Evolutionary conservation across 2,329 filamentous ascomycete genomes (phyloP).

Genomic region (Colletotrichum lupini): DNA sequence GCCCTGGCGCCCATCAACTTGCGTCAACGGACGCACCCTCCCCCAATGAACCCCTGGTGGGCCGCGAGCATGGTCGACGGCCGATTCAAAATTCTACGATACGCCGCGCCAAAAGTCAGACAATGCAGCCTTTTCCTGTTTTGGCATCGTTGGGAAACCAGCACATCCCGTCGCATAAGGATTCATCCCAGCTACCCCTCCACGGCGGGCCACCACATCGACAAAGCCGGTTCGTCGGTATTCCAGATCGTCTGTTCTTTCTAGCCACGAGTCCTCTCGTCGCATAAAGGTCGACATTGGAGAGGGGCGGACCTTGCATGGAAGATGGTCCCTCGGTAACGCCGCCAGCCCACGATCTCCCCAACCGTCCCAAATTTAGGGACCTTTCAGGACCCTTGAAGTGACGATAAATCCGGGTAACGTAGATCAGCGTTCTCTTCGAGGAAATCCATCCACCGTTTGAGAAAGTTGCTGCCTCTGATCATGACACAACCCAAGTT

Average conservation of each 20-base stretch:
- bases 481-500: constrained; percentile 34
- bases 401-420: constrained; percentile 76
- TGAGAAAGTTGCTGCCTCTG: constrained; percentile 87
- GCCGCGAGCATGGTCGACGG: constrained; percentile 7
- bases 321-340: background rate
- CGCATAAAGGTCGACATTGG: constrained; percentile 27
- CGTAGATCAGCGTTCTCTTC: constrained; percentile 91
- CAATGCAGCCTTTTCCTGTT: constrained; percentile 20
- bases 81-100: constrained; percentile 28
- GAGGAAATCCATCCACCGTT: constrained; percentile 89
- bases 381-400: constrained; percentile 40
- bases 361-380: constrained; percentile 13
- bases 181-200: constrained; percentile 24
- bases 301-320: background rate
- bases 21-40: constrained; percentile 31
- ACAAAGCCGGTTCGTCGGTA: constrained; percentile 25
- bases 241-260: constrained; percentile 30
- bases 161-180: constrained; percentile 25
- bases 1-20: constrained; percentile 26
- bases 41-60: constrained; percentile 10
- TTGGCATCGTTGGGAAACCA: constrained; percentile 15
- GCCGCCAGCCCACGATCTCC: background rate
- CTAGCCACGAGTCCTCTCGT: constrained; percentile 1
- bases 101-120: constrained; percentile 10
- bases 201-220: constrained; percentile 15